Percentiles rank a stretch among this genome's conserved stretches.
These are phyloP conservation scores for Naganishia antarctica DNA, from an alignment of 768 basidiomycete genomes.

Conservation along the genomic window DNA sequence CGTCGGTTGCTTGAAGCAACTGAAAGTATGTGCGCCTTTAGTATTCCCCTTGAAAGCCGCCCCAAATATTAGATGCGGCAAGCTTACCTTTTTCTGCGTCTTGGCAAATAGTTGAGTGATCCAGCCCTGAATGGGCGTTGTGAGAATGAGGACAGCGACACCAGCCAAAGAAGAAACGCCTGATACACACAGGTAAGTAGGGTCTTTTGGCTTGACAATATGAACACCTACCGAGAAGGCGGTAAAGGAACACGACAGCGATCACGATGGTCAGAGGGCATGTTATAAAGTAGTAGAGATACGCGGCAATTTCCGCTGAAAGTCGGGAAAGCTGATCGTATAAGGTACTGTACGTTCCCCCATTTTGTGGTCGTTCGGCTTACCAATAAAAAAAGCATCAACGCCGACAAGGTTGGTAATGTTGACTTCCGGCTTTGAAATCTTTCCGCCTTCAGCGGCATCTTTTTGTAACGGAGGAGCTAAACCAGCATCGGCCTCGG, in stretches of 20 bases:
- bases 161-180: slow-evolving; percentile 39
- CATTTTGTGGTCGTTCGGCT: slow-evolving; percentile 37
- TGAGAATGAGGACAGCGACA: slow-evolving; percentile 38
- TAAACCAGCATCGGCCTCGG: slow-evolving; percentile 22
- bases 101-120: slow-evolving; percentile 40
- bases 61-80: background rate
- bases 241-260: slow-evolving; percentile 70
- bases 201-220: background rate
- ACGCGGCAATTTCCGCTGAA: slow-evolving; percentile 35
- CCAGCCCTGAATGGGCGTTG: slow-evolving; percentile 44
- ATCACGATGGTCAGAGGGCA: slow-evolving; percentile 56
- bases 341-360: too few species aligned
- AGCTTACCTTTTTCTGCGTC: slow-evolving; percentile 33
- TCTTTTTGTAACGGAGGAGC: slow-evolving; percentile 23
- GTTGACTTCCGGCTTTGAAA: slow-evolving; percentile 41
- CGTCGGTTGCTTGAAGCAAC: slow-evolving; percentile 51
- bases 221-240: slow-evolving; percentile 59
- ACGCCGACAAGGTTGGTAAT: slow-evolving; percentile 47
- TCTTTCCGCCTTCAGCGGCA: slow-evolving; percentile 28
- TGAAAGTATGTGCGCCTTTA: background rate
- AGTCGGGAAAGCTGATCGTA: too few species aligned
- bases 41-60: slow-evolving; percentile 5
- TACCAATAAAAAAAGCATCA: slow-evolving; percentile 46
- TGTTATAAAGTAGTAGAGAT: slow-evolving; percentile 40
- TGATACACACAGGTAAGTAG: background rate